Base-by-base conservation (phyloP, 352 stramenopile genomes). In the Peronospora belbahrii region DNA sequence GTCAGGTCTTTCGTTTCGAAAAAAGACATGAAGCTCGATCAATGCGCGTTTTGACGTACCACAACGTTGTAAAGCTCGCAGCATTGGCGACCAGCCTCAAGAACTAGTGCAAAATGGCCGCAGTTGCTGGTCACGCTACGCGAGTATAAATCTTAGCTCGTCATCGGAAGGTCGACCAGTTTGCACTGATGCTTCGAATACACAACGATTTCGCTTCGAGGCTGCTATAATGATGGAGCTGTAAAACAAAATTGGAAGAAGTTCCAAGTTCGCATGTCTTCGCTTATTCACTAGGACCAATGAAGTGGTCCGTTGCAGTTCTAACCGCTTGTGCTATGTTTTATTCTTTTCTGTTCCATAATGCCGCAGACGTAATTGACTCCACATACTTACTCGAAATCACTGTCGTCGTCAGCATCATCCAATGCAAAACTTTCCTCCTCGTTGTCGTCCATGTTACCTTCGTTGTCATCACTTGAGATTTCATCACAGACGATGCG, bases 361-460 rank as follows among this genome's bases (percentile, higher is more conserved):
- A 34, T 30, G 33, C 3, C n/a, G 17, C 39, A 58, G 52, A 47
- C 19, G 56, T 22, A 27, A 27, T 30, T 46, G 17, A 52, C 36
- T 50, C 39, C 50, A 59, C 37, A 48, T 22, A 43, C 28, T 52
- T 51, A 57, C 35, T 76, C 63, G 43, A 74, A 84, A 40, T 88
- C 78, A 40, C 70, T 85, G 41, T 80, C 74, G 6, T 80, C 69
- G 24, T 65, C 70, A n/a, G 67, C 65, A 8, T 58, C 62, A 31
- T 73, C 62, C 11, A 82, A 59, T 8, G 76, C 74, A 34, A 73
- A 83, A 20, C 50, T 70, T 3, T 84, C 71, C 24, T 72, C 63
- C 17, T 66, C 57, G 0, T 67, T 64, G 9, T 62, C 57, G 4
- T 48, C 34, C 25, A 44, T 54, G 34, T 67, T 56, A 0, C 72